Evolutionary conservation across 306 rosid species (phyloP).

Genomic region (Acacia melanoxylon): DNA sequence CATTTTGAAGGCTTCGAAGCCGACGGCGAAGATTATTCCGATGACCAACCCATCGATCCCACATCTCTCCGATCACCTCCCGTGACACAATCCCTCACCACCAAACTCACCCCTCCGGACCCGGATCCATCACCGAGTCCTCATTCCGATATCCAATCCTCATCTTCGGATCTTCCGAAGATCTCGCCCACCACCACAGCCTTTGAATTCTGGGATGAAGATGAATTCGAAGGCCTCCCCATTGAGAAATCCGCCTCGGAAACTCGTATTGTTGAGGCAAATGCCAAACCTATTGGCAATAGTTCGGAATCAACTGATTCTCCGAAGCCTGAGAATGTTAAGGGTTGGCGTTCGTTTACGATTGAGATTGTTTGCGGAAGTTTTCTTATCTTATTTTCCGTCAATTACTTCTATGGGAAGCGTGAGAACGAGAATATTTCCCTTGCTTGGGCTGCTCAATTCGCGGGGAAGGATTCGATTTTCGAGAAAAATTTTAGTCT

Average conservation of each 20-base stretch:
- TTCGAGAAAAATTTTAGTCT: constrained; percentile 87
- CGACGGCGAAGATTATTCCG: constrained; percentile 58
- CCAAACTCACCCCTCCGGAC: constrained; percentile 21
- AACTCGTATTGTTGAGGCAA: constrained; percentile 27
- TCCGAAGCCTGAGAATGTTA: not conserved
- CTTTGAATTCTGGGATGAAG: constrained; percentile 92
- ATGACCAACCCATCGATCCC: constrained; percentile 51
- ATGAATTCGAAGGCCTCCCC: constrained; percentile 93
- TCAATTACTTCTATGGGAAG: constrained; percentile 86
- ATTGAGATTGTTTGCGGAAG: constrained; percentile 71
- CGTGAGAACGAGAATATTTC: constrained; percentile 87
- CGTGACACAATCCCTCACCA: constrained; percentile 45
- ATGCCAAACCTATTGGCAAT: constrained; percentile 30
- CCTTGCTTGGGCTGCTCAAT: constrained; percentile 83
- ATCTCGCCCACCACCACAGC: constrained; percentile 48
- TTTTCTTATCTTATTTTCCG: constrained; percentile 59
- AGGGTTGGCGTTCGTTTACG: constrained; percentile 38
- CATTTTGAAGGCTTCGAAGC: constrained; percentile 92
- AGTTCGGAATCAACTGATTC: constrained; percentile 32
- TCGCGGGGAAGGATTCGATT: constrained; percentile 66
- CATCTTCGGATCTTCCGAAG: constrained; percentile 53
- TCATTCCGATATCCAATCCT: constrained; percentile 18
- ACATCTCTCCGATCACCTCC: constrained; percentile 61
- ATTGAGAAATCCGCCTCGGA: constrained; percentile 28
- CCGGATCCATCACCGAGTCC: constrained; percentile 25